These are phyloP conservation scores for Hymenoscyphus infarciens DNA, from an alignment of 2,329 filamentous ascomycete species.

Conservation along the genomic window DNA sequence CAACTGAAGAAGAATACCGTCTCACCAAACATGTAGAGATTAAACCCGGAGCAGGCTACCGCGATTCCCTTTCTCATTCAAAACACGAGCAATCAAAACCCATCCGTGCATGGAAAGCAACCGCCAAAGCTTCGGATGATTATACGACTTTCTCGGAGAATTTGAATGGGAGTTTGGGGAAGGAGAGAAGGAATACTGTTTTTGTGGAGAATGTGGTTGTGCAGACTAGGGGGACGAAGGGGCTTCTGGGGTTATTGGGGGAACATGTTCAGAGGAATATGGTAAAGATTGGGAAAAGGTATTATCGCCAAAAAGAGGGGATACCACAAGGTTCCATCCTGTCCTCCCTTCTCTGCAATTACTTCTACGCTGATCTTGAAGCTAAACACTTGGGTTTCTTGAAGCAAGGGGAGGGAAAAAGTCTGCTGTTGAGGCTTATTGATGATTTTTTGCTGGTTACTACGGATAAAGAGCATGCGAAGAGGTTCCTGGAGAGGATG, in stretches of 20 bases:
- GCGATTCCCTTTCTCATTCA: neutral
- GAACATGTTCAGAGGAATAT: slow-evolving; percentile 84
- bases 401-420: slow-evolving; percentile 48
- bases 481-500: slow-evolving; percentile 74
- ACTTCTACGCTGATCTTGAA: slow-evolving; percentile 92
- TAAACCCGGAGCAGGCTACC: slow-evolving; percentile 41
- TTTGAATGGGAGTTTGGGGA: slow-evolving; percentile 28
- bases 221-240: slow-evolving; percentile 51
- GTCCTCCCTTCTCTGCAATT: slow-evolving; percentile 85
- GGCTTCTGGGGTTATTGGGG: slow-evolving; percentile 65
- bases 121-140: slow-evolving; percentile 30
- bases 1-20: slow-evolving; percentile 58
- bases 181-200: slow-evolving; percentile 57
- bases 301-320: slow-evolving; percentile 80
- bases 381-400: slow-evolving; percentile 65
- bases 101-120: slow-evolving; percentile 31
- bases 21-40: slow-evolving; percentile 74
- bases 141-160: slow-evolving; percentile 32
- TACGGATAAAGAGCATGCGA: slow-evolving; percentile 61
- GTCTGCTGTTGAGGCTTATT: slow-evolving; percentile 74
- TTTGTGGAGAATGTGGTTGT: slow-evolving; percentile 70
- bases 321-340: slow-evolving; percentile 93
- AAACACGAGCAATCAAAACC: slow-evolving; percentile 18
- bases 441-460: slow-evolving; percentile 94
- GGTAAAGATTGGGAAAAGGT: slow-evolving; percentile 83